Base-by-base conservation (phyloP, 2,329 filamentous ascomycete species). In the Cordyceps fumosorosea region DNA sequence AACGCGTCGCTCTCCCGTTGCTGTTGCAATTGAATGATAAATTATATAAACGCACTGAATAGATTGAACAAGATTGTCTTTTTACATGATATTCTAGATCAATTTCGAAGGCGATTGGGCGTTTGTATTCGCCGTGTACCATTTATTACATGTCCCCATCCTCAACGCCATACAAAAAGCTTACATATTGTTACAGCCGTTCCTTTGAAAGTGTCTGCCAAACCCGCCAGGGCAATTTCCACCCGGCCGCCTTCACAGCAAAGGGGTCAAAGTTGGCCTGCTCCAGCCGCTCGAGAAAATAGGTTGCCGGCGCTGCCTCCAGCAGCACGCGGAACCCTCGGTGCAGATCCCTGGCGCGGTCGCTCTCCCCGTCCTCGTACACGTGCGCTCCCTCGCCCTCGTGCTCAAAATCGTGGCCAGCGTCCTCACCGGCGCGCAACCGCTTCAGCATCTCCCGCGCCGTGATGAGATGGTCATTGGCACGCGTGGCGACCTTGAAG, bases 401-500 rank as follows among this genome's bases (percentile, higher is more conserved):
- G 70, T 97, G 90, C 75, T 98, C 93, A 72, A 93, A 97, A 5
- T 90, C 91, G 72, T 97, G 93, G 0, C 89, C 91, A 0, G 90
- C 84, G 55, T 86, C 87, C 67, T 89, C 77, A 1, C 92, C 91
- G 4, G 85, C 86, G 60, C 85, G 85, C 22, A 96, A 77, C 69
- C 90, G 91, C 70, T 86, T 88, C 64, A 98, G 75, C 92, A 99
- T 96, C 73, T 96, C 91, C 63, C 92, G 82, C 2, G 90, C 93
- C 0, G 93, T 98, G 67, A 97, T 96, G 40, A 99, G 80, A 75
- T 99, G 95, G 72, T 99, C 95, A 70, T 96, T 96, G 7, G 95
- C 95, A 44, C 93, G 85, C 0, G 95, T 99, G 0, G 95, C 95
- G 16, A 99, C 91, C 4, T 86, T 83, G 75, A 98, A 99, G 0